Conservation (phyloP, 495 filamentous ascomycete genomes). For the Aspergillus ellipticus region DNA sequence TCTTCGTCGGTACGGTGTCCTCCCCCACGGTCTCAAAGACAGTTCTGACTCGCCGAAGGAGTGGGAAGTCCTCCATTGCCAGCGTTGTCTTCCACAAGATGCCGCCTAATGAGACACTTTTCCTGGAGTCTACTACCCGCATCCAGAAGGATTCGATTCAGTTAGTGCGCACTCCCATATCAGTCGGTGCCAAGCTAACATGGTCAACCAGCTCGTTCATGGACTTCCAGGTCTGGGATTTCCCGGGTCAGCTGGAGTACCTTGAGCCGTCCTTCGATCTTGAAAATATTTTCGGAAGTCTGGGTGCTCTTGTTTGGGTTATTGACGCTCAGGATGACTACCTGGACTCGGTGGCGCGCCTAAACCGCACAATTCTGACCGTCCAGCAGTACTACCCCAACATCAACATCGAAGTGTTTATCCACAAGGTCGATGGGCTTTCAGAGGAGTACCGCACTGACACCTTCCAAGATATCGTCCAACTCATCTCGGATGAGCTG, state of each 20-base stretch:
- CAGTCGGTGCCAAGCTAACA: neutral
- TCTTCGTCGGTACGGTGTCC: conserved; percentile 69
- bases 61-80: conserved; percentile 95
- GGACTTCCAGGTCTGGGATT: conserved; percentile 98
- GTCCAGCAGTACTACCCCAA: conserved; percentile 82
- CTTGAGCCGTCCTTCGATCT: conserved; percentile 82
- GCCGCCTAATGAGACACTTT: conserved; percentile 89
- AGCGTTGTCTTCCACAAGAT: conserved; percentile 98
- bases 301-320: conserved; percentile 95
- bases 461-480: conserved; percentile 89
- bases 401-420: conserved; percentile 96
- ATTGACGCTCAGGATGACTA: conserved; percentile 98
- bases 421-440: conserved; percentile 95
- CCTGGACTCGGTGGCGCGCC: conserved; percentile 77
- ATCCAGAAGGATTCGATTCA: conserved; percentile 92
- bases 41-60: conserved; percentile 50
- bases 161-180: conserved; percentile 44
- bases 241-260: conserved; percentile 89
- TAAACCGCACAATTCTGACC: conserved; percentile 81
- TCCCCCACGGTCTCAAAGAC: neutral
- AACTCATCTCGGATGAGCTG: conserved; percentile 95
- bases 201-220: conserved; percentile 73
- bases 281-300: conserved; percentile 86
- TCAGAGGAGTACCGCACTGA: conserved; percentile 93
- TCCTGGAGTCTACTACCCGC: conserved; percentile 85